Conservation (phyloP, 1,139 yeast species). For the Wickerhamiella pararugosa region DNA sequence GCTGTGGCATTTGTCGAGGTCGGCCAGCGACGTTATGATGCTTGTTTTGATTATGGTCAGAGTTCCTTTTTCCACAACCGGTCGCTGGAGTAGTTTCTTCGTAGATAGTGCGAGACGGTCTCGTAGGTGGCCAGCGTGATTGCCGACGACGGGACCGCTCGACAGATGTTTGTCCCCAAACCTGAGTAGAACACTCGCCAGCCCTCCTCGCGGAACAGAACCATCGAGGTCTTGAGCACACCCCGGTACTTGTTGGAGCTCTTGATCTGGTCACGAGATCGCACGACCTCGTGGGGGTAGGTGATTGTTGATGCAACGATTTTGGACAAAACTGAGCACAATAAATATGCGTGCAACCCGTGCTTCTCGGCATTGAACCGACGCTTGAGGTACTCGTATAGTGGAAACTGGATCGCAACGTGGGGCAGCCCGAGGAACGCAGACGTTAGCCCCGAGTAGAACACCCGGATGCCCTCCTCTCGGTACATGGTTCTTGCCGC, state of each 20-base stretch:
- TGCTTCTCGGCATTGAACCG: slow-evolving; percentile 13
- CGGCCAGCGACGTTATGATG: too few species aligned
- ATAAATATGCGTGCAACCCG: slow-evolving; percentile 34
- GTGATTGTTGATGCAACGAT: slow-evolving; percentile 82
- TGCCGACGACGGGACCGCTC: slow-evolving; percentile 94
- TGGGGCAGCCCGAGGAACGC: slow-evolving; percentile 81
- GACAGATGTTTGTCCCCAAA: slow-evolving; percentile 62
- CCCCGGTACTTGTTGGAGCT: slow-evolving; percentile 23
- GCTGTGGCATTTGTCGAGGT: too few species aligned
- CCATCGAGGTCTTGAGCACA: slow-evolving; percentile 32
- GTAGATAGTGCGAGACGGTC: slow-evolving; percentile 50
- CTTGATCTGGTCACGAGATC: slow-evolving; percentile 74
- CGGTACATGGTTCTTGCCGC: slow-evolving; percentile 68
- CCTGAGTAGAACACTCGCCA: slow-evolving; percentile 80
- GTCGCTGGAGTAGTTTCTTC: too few species aligned
- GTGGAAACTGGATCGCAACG: slow-evolving; percentile 94
- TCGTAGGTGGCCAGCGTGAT: slow-evolving; percentile 91
- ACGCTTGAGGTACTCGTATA: slow-evolving; percentile 70
- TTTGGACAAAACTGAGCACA: slow-evolving; percentile 71
- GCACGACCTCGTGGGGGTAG: slow-evolving; percentile 88
- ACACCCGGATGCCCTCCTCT: slow-evolving; percentile 69
- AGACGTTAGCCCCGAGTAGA: slow-evolving; percentile 82
- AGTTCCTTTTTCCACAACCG: too few species aligned
- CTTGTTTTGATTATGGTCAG: too few species aligned
- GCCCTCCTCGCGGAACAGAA: slow-evolving; percentile 59